phyloP scores from a whole-genome alignment of 2,329 filamentous ascomycete genomes.

The Nemania abortiva region DNA sequence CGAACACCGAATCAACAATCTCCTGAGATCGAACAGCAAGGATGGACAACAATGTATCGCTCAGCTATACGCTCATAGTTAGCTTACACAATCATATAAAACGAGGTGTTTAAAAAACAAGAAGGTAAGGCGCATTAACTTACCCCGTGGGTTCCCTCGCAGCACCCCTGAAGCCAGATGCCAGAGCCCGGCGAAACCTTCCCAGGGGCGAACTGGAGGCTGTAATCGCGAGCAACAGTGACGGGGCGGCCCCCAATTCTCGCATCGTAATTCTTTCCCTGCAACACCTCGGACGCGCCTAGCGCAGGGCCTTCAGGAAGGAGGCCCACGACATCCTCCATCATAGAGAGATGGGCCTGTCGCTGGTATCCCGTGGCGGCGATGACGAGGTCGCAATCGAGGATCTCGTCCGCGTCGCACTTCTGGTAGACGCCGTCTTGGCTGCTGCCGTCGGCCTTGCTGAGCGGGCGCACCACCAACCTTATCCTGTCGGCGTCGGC shows the following conservation, averaged over 20 bases:
- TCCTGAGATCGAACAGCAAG: slow-evolving; percentile 47
- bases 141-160: slow-evolving; percentile 91
- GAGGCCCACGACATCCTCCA: slow-evolving; percentile 74
- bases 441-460: slow-evolving; percentile 30
- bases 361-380: slow-evolving; percentile 89
- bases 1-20: slow-evolving; percentile 49
- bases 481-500: slow-evolving; percentile 64
- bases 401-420: slow-evolving; percentile 62
- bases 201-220: slow-evolving; percentile 75
- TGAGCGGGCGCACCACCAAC: slow-evolving; percentile 68
- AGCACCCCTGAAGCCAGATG: slow-evolving; percentile 94
- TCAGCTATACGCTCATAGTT: slow-evolving; percentile 40
- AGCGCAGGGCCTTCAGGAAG: slow-evolving; percentile 63
- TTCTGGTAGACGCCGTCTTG: slow-evolving; percentile 41
- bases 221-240: slow-evolving; percentile 80
- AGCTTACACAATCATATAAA: background rate
- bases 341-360: slow-evolving; percentile 81
- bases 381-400: slow-evolving; percentile 85
- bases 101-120: background rate
- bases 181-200: slow-evolving; percentile 79
- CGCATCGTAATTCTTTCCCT: slow-evolving; percentile 41
- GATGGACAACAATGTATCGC: slow-evolving; percentile 48
- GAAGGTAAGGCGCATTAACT: slow-evolving; percentile 56
- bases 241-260: slow-evolving; percentile 64
- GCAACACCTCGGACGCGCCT: slow-evolving; percentile 27